phyloP scores from a whole-genome alignment of 768 basidiomycete species.

The Boletus sp. region DNA sequence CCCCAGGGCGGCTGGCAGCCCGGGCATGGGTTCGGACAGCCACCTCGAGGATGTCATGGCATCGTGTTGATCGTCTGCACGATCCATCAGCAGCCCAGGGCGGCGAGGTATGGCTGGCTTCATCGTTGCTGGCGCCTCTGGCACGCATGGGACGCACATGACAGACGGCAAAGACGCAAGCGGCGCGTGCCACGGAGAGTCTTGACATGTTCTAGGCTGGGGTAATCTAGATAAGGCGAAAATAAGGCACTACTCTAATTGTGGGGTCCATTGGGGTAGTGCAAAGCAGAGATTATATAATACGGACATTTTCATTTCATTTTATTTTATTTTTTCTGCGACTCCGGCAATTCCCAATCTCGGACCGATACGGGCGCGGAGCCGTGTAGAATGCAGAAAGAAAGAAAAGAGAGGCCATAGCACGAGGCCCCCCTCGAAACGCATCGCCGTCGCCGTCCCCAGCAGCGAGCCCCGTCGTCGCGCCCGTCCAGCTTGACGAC shows the following conservation, averaged over 20 bases:
- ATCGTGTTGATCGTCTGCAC: constrained; percentile 1
- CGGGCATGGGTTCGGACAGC: constrained; percentile 1
- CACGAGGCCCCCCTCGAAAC: not conserved
- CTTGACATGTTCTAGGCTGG: constrained; percentile 17
- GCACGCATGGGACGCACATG: constrained; percentile 4
- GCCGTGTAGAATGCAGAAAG: constrained; percentile 15
- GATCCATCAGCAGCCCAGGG: not conserved
- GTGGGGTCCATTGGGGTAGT: constrained; percentile 17
- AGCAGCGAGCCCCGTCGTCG: constrained; percentile 1
- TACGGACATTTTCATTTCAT: not conserved
- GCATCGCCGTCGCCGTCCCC: constrained; percentile 8
- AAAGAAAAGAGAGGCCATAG: not conserved
- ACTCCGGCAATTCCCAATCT: constrained; percentile 15
- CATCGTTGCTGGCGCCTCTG: not conserved
- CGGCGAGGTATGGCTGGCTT: constrained; percentile 5
- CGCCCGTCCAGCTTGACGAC: not conserved
- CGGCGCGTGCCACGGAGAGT: not conserved
- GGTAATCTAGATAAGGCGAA: constrained; percentile 26
- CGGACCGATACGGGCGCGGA: constrained; percentile 28
- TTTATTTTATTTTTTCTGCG: not conserved
- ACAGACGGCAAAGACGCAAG: not conserved
- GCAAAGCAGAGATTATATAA: constrained; percentile 11
- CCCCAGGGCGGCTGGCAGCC: no score
- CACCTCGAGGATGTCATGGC: constrained; percentile 3
- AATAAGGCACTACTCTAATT: constrained; percentile 23